Evolutionary conservation across 2,329 filamentous ascomycete species (phyloP), one percentile per base, ranked within the genome.

Genomic region (Zalaria sp.): DNA sequence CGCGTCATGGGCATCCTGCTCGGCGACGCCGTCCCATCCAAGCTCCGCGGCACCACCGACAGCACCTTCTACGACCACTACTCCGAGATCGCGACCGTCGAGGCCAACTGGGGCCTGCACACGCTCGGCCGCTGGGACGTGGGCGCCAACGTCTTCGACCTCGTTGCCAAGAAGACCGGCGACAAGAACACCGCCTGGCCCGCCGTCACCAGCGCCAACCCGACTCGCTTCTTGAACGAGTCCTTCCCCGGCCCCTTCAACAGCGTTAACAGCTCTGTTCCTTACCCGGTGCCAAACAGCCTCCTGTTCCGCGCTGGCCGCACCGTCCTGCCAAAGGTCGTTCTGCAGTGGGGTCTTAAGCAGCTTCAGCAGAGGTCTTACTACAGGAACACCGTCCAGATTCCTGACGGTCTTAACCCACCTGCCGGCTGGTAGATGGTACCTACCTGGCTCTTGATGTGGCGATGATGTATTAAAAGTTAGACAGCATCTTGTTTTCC

Each of bases 1-100:
- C 69, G 69, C 34, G 72, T 91, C 40, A 73, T 84, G 45, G 74
- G 67, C 47, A 70, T 91, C 49, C 71, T 91, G 0, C 64, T 91
- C 3, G 85, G 84, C 10, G 83, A 83, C 44, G 79, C 77, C n/a
- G 61, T 93, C 2, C 81, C 82, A 7, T 40, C 65, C 4, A 40
- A 71, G n/a, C 69, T 82, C 1, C 63, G 76, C 35, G 81, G 81
- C 43, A 85, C 81, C 25, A 75, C 67, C 2, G 84, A 93, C 59
- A 53, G 63, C 51, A 74, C 67, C 54, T 88, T 56, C 54, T 67
- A 67, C 57, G 61, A 66, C 56, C 65, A 68, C 55, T 68, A 67
- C 57, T 63, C 57, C 41, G 63, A 63, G 42, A 60, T 67, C 39
- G 47, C 57, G 27, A 64, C 63, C 4, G 64, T 67, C 5, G 60